phyloP scores from a whole-genome alignment of 305 asterid genomes.

The Rubia tinctorum region DNA sequence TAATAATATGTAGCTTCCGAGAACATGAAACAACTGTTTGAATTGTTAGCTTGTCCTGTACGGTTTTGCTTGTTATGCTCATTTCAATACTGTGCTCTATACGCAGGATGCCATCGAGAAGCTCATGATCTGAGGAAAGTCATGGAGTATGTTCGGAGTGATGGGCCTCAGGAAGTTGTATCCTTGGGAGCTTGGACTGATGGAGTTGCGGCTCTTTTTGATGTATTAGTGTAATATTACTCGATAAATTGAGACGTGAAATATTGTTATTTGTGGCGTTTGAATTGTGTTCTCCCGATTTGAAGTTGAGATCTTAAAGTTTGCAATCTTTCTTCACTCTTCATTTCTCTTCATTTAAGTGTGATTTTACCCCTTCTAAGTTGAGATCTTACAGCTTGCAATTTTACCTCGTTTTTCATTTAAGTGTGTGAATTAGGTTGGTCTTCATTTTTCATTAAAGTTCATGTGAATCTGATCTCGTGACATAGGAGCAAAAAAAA shows the following conservation, averaged over 20 bases:
- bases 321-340: background rate
- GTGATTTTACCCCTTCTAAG: no score
- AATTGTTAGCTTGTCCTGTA: background rate
- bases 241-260: background rate
- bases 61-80: background rate
- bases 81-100: background rate
- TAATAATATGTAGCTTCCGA: background rate
- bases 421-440: no score
- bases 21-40: background rate
- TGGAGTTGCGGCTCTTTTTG: constrained; percentile 6
- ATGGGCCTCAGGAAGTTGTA: constrained; percentile 48
- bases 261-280: background rate
- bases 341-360: no score
- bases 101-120: constrained; percentile 78
- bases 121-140: constrained; percentile 56
- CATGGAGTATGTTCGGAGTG: constrained; percentile 46
- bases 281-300: constrained; percentile 2
- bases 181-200: constrained; percentile 66
- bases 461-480: no score
- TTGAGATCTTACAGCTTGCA: no score
- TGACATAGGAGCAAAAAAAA: no score
- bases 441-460: no score
- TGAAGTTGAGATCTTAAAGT: background rate
- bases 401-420: no score
- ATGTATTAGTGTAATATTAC: constrained; percentile 1